Conservation (phyloP, 768 basidiomycete species). For the Phallus indusiatus region DNA sequence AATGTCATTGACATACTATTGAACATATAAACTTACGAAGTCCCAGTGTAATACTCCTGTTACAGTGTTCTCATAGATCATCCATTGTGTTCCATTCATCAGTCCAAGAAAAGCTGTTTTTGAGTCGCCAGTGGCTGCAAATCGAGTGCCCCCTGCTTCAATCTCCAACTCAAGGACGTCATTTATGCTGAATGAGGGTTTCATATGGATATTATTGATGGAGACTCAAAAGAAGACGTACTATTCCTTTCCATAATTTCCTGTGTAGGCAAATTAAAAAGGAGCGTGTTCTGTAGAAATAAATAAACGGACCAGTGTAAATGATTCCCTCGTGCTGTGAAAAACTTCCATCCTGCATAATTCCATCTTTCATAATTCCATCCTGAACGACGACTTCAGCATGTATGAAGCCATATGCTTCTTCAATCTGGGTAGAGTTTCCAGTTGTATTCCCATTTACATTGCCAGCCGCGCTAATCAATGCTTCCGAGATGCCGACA, state of each 20-base stretch:
- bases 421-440: slow-evolving; percentile 30
- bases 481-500: slow-evolving; percentile 44
- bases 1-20: background rate
- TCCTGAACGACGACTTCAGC: slow-evolving; percentile 41
- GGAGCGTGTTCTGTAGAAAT: background rate
- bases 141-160: slow-evolving; percentile 49
- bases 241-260: slow-evolving; percentile 56
- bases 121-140: slow-evolving; percentile 32
- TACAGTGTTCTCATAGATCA: slow-evolving; percentile 51
- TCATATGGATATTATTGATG: background rate
- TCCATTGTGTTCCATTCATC: slow-evolving; percentile 56
- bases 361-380: slow-evolving; percentile 46
- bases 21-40: slow-evolving; percentile 36
- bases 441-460: slow-evolving; percentile 3
- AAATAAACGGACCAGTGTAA: slow-evolving; percentile 37
- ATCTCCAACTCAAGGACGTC: slow-evolving; percentile 54
- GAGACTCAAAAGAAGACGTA: slow-evolving; percentile 15
- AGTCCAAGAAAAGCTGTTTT: slow-evolving; percentile 44
- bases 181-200: slow-evolving; percentile 35
- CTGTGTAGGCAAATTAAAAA: background rate
- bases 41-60: slow-evolving; percentile 63
- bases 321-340: slow-evolving; percentile 52
- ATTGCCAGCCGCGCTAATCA: slow-evolving; percentile 19
- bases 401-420: slow-evolving; percentile 44
- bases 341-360: slow-evolving; percentile 36